These are phyloP conservation scores for Phytopythium aichiense DNA, from an alignment of 352 stramenopile genomes.

Conservation along the genomic window DNA sequence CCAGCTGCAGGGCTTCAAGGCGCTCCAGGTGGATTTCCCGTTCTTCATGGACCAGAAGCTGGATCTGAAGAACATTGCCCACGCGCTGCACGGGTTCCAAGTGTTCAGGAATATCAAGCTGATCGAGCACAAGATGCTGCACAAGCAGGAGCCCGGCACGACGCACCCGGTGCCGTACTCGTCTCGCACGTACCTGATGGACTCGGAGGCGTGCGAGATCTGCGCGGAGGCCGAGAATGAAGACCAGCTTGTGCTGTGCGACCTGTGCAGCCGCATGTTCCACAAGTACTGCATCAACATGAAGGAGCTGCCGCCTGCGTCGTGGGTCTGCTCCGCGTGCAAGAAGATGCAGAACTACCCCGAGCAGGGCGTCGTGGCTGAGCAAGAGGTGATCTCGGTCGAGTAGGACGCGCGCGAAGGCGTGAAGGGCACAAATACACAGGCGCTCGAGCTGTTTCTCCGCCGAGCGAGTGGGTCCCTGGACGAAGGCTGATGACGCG, in stretches of 20 bases:
- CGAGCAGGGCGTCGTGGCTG: slow-evolving; percentile 43
- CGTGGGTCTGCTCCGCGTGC: slow-evolving; percentile 74
- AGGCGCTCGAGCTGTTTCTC: background rate
- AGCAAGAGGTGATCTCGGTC: slow-evolving; percentile 66
- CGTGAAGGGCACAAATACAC: slow-evolving; percentile 7
- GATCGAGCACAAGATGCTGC: slow-evolving; percentile 59
- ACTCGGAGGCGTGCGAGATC: slow-evolving; percentile 68
- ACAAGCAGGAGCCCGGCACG: slow-evolving; percentile 61
- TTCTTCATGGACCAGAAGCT: slow-evolving; percentile 80
- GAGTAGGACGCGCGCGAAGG: slow-evolving; percentile 27
- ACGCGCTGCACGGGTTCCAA: slow-evolving; percentile 78
- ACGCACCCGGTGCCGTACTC: slow-evolving; percentile 50
- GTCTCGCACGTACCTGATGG: slow-evolving; percentile 73
- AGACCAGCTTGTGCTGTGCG: slow-evolving; percentile 68
- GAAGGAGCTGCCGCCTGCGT: slow-evolving; percentile 66
- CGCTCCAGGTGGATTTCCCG: slow-evolving; percentile 73
- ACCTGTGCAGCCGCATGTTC: slow-evolving; percentile 83
- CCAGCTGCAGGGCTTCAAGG: slow-evolving; percentile 76
- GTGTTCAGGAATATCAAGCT: slow-evolving; percentile 85
- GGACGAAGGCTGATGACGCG: slow-evolving; percentile 1
- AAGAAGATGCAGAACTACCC: slow-evolving; percentile 64
- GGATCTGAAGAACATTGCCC: slow-evolving; percentile 79
- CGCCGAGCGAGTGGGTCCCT: background rate
- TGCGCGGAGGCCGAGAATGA: slow-evolving; percentile 56
- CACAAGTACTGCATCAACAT: slow-evolving; percentile 82